A percentile compares a stretch with the other conserved stretches of the same genome.
These are phyloP conservation scores for Voacanga thouarsii DNA, from an alignment of 257 asterid species.

Conservation along the genomic window DNA sequence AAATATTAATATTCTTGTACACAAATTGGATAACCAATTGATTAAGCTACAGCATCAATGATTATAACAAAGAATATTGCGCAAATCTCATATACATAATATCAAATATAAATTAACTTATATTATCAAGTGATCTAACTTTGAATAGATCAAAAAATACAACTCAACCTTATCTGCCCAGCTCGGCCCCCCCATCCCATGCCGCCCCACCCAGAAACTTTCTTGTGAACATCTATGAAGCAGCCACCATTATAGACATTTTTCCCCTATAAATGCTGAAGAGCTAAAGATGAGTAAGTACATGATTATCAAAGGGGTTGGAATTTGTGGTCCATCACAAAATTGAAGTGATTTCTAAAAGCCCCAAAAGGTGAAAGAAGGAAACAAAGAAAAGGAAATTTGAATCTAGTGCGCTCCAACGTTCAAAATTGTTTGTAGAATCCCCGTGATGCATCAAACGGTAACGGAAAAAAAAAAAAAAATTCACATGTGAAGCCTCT, in stretches of 20 bases:
- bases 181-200: background rate
- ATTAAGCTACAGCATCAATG: too few relatives aligned
- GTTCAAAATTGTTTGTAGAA: slow-evolving; percentile 39
- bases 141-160: too few relatives aligned
- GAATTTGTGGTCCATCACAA: slow-evolving; percentile 9
- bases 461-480: slow-evolving; percentile 35
- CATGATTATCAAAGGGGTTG: background rate
- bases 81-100: too few relatives aligned
- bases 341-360: background rate
- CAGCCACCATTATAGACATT: slow-evolving; percentile 5
- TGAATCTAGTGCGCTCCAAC: slow-evolving; percentile 82
- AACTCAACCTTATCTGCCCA: background rate
- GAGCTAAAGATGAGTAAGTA: slow-evolving; percentile 1
- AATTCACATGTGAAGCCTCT: slow-evolving; percentile 57
- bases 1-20: too few relatives aligned
- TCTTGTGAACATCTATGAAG: background rate
- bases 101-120: too few relatives aligned
- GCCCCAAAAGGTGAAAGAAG: background rate
- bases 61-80: too few relatives aligned
- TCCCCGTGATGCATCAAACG: slow-evolving; percentile 72
- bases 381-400: slow-evolving; percentile 14
- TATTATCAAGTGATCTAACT: too few relatives aligned
- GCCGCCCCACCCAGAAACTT: background rate
- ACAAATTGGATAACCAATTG: too few relatives aligned
- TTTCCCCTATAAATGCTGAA: background rate